Percentiles rank a stretch among this genome's conserved stretches.
phyloP scores from a whole-genome alignment of 2,329 filamentous ascomycete genomes.

The Colletotrichum scovillei region DNA sequence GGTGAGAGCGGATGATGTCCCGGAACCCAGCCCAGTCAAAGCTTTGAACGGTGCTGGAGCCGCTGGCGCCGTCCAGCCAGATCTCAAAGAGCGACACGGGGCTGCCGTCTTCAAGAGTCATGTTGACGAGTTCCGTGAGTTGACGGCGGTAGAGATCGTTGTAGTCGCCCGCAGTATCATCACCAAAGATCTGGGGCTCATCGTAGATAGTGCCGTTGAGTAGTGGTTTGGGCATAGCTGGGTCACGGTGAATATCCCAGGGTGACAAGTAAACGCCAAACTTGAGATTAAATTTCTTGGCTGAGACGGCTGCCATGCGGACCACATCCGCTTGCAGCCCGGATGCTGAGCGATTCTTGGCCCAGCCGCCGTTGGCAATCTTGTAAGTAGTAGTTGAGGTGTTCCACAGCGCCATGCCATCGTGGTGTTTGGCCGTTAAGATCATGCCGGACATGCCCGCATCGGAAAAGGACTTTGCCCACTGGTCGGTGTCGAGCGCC shows the following conservation, averaged over 20 bases:
- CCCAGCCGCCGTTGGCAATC: slow-evolving; percentile 45
- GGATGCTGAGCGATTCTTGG: slow-evolving; percentile 7
- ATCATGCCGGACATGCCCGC: slow-evolving; percentile 45
- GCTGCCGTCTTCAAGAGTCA: slow-evolving; percentile 26
- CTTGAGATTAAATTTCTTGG: no score
- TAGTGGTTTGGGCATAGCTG: no score
- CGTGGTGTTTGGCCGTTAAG: slow-evolving; percentile 49
- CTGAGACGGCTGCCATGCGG: no score
- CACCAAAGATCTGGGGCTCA: no score
- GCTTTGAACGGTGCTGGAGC: slow-evolving; percentile 43
- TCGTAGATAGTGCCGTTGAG: no score
- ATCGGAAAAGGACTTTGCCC: slow-evolving; percentile 39
- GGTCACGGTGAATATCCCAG: no score
- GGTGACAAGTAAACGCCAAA: no score
- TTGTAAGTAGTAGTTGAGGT: slow-evolving; percentile 48
- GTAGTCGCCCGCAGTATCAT: no score
- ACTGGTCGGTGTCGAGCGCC: slow-evolving; percentile 38
- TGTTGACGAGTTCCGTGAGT: no score
- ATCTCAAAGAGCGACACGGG: slow-evolving; percentile 46
- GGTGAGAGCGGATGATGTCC: slow-evolving; percentile 30
- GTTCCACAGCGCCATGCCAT: slow-evolving; percentile 49
- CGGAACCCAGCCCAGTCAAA: slow-evolving; percentile 43
- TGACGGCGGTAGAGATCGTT: no score
- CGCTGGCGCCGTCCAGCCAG: slow-evolving; percentile 47
- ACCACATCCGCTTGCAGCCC: no score